Base-by-base conservation (phyloP, 768 basidiomycete species). In the Boletales sp. region DNA sequence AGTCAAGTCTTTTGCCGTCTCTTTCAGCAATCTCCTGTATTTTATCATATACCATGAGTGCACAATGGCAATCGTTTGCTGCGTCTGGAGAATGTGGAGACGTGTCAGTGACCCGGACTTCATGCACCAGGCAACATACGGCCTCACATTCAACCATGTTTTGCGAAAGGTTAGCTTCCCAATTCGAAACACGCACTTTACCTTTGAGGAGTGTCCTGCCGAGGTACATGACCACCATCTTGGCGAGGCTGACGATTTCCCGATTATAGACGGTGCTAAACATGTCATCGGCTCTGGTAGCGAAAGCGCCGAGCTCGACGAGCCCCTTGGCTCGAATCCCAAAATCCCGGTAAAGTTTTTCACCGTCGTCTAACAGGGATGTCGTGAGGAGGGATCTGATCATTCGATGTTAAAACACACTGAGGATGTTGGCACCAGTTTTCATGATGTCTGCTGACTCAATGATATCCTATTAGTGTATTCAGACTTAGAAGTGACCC, bases 41-140 rank as follows among this genome's bases (percentile, higher is more conserved):
- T 35, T 53, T 61, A 17, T 69, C 65, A 57, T 76, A 74, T 17
- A 79, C 72, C 59, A 70, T 67, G 13, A 80, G 60, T 5, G 72
- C 74, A 38, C 71, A 74, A 50, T 80, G 71, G 38, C 72, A 75
- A 49, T 80, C 78, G 52, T 80, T 80, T 0, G 78, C 78, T 2
- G 78, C 78, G 51, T 80, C 78, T 79, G 38, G 33, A 9, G 4
- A 21, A 39, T 32, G 33, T 33, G 21, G 9, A 44, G 14, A 10
- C 0, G 18, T 21, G 41, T 40, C 36, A 18, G 43, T 39, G 48
- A 21, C 38, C 15, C n/a, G 21, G 18, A 17, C 13, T n/a, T 19
- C 8, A 34, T 37, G 30, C 34, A 33, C 10, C 8, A 2, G n/a
- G 37, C n/a, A 34, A 44, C 12, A 28, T 13, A 17, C 14, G 7